These are phyloP conservation scores for Simplicillium sp. DNA, from an alignment of 2,329 filamentous ascomycete species.

Conservation along the genomic window DNA sequence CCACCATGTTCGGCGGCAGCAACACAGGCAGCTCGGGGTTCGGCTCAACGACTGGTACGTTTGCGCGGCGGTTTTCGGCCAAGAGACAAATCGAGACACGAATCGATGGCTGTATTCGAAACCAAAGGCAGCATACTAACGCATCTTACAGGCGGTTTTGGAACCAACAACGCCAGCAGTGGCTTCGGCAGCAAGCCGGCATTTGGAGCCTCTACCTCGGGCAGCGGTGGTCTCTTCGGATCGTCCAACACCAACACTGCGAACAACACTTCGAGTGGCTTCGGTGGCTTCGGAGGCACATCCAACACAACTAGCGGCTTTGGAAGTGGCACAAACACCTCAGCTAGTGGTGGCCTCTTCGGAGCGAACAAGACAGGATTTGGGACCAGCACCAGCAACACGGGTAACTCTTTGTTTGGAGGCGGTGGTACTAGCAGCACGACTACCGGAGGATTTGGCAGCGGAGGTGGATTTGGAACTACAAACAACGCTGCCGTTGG, in stretches of 20 bases:
- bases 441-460: slow-evolving; percentile 25
- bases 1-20: slow-evolving; percentile 35
- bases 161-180: slow-evolving; percentile 18
- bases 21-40: slow-evolving; percentile 23
- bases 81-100: slow-evolving; percentile 9
- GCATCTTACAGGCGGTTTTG: slow-evolving; percentile 18
- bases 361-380: slow-evolving; percentile 43
- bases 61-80: slow-evolving; percentile 9
- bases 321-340: slow-evolving; percentile 18
- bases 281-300: slow-evolving; percentile 30
- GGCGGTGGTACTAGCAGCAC: slow-evolving; percentile 16
- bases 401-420: slow-evolving; percentile 38
- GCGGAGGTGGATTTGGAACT: slow-evolving; percentile 22
- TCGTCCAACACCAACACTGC: slow-evolving; percentile 26
- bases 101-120: slow-evolving; percentile 3
- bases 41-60: slow-evolving; percentile 23
- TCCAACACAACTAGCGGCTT: slow-evolving; percentile 26
- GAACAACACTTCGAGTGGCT: slow-evolving; percentile 22
- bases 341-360: slow-evolving; percentile 41
- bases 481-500: slow-evolving; percentile 32
- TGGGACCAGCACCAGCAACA: slow-evolving; percentile 28
- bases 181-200: slow-evolving; percentile 38
- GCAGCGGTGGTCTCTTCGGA: slow-evolving; percentile 35
- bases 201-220: slow-evolving; percentile 36
- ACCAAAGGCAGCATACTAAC: slow-evolving; percentile 9